phyloP scores from a whole-genome alignment of 2,329 filamentous ascomycete genomes.

The Amylocarpus encephaloides region DNA sequence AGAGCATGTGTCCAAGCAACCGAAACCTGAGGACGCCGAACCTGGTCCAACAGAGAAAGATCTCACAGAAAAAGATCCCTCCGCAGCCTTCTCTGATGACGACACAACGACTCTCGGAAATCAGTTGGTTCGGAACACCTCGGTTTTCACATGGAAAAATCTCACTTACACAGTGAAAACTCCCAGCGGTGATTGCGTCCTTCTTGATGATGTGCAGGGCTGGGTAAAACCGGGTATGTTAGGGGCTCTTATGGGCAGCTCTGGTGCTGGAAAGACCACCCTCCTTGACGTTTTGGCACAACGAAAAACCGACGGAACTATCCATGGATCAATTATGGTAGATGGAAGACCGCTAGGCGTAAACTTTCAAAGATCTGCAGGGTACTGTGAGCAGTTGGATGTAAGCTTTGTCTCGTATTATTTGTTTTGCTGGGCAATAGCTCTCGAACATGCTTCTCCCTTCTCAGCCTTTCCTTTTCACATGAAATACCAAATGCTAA shows the following conservation, averaged over 20 bases:
- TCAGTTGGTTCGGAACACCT: slow-evolving; percentile 33
- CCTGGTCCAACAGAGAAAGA: slow-evolving; percentile 21
- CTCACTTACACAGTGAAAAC: slow-evolving; percentile 69
- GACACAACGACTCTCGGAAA: background rate
- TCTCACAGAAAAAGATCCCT: too few species aligned
- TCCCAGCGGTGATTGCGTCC: slow-evolving; percentile 50
- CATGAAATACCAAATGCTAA: too few species aligned
- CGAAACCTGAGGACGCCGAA: too few species aligned
- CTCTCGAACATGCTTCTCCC: too few species aligned
- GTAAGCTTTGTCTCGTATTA: too few species aligned
- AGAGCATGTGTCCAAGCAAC: too few species aligned
- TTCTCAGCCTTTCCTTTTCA: too few species aligned
- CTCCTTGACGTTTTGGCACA: slow-evolving; percentile 72
- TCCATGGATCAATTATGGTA: slow-evolving; percentile 61
- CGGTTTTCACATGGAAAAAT: slow-evolving; percentile 65
- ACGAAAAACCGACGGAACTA: slow-evolving; percentile 57
- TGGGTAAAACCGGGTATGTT: slow-evolving; percentile 70
- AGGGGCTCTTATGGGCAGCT: slow-evolving; percentile 75
- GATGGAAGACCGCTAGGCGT: slow-evolving; percentile 55
- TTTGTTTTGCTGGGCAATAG: too few species aligned
- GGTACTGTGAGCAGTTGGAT: slow-evolving; percentile 68
- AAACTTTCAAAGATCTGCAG: slow-evolving; percentile 63
- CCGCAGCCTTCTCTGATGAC: background rate
- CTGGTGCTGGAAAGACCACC: slow-evolving; percentile 78
- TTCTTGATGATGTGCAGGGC: slow-evolving; percentile 65